A percentile compares a stretch with the other conserved stretches of the same genome.
These are phyloP conservation scores for Cichorium intybus DNA, from an alignment of 140 eudicot genomes.

Conservation along the genomic window DNA sequence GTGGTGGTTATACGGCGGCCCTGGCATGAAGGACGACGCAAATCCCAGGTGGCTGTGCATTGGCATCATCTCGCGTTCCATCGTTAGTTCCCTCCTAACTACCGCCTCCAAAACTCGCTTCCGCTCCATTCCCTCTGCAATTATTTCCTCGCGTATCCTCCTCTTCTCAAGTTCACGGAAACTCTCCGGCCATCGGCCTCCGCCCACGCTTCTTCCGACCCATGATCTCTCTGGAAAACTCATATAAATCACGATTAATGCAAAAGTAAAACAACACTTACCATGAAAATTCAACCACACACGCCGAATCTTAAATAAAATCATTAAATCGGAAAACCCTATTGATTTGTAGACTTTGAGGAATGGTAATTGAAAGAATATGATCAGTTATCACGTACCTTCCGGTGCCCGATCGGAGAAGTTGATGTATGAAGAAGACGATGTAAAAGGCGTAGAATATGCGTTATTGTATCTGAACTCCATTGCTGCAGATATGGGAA, in stretches of 20 bases:
- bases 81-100: conserved; percentile 42
- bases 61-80: conserved; percentile 37
- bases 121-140: conserved; percentile 34
- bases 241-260: not conserved
- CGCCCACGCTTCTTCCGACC: not conserved
- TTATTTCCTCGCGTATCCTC: conserved; percentile 39
- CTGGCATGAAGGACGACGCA: not conserved
- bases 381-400: conserved; percentile 10
- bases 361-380: not conserved
- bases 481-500: not conserved
- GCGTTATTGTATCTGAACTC: not conserved
- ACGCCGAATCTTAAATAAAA: not conserved
- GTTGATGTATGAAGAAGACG: conserved; percentile 8
- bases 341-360: not conserved
- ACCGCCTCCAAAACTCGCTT: conserved; percentile 45
- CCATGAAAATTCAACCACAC: not conserved
- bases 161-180: conserved; percentile 41
- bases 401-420: conserved; percentile 25
- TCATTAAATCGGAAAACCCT: not conserved
- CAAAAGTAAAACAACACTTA: not conserved
- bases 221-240: conserved; percentile 30
- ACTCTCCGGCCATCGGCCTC: conserved; percentile 3
- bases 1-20: not conserved
- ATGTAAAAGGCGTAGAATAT: not conserved
- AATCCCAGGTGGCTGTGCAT: conserved; percentile 11